Percentiles rank a stretch among this genome's conserved stretches.
These are phyloP conservation scores for Globisporangium radiosum DNA, from an alignment of 352 stramenopile genomes.

Conservation along the genomic window DNA sequence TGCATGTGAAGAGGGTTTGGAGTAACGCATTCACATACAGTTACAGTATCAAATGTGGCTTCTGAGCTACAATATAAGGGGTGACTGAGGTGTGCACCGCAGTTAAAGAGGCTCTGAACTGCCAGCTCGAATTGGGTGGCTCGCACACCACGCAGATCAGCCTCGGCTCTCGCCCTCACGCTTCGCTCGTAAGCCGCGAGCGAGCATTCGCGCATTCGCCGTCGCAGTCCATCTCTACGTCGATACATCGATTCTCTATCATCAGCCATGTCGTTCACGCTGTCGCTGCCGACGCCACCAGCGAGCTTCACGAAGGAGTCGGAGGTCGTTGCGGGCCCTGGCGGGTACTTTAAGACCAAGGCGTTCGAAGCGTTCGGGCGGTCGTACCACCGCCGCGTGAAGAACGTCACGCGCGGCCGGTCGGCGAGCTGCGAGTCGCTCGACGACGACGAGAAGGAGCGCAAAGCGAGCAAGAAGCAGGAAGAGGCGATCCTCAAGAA, in stretches of 20 bases:
- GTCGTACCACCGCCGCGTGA: conserved; percentile 64
- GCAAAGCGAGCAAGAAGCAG: conserved; percentile 55
- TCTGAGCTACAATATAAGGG: no score
- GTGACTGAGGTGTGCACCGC: no score
- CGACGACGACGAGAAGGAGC: conserved; percentile 54
- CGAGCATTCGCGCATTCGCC: neutral
- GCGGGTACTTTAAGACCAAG: conserved; percentile 75
- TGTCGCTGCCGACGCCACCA: conserved; percentile 57
- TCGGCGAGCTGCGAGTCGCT: conserved; percentile 72
- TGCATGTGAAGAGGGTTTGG: no score
- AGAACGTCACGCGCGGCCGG: conserved; percentile 66
- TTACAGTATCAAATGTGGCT: no score
- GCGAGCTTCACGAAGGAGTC: conserved; percentile 41
- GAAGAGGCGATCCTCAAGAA: conserved; percentile 67
- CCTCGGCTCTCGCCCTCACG: neutral
- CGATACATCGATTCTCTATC: no score
- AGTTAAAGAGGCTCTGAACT: no score
- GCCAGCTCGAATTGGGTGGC: neutral
- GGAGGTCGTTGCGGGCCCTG: conserved; percentile 45
- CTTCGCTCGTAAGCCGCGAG: neutral
- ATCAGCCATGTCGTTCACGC: conserved; percentile 29
- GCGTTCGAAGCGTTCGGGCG: conserved; percentile 66
- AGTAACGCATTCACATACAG: no score
- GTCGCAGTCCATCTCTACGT: neutral
- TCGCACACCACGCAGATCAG: neutral